Evolutionary conservation across 805 yeast species (phyloP).

Genomic region (Kurtzmaniella fragi): DNA sequence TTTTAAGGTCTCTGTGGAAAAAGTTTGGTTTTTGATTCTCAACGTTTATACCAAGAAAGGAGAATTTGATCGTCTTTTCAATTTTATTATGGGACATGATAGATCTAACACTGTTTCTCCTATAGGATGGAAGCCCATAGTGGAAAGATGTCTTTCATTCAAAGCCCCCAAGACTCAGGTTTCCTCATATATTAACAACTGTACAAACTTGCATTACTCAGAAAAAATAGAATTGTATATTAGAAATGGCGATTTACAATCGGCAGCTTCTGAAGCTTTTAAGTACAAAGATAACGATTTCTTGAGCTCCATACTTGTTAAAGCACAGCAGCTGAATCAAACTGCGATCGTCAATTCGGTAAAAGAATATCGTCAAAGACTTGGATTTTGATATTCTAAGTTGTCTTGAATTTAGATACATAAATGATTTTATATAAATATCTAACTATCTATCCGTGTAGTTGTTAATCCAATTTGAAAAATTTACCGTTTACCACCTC

Average conservation of each 20-base stretch:
- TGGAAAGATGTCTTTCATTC: slow-evolving; percentile 41
- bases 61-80: slow-evolving; percentile 31
- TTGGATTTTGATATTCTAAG: slow-evolving; percentile 21
- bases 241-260: slow-evolving; percentile 45
- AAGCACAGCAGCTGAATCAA: slow-evolving; percentile 10
- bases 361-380: slow-evolving; percentile 17
- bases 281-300: slow-evolving; percentile 37
- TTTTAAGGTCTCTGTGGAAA: slow-evolving; percentile 24
- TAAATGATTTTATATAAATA: not conserved
- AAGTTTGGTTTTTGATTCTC: slow-evolving; percentile 30
- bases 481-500: slow-evolving; percentile 15
- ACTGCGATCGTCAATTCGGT: slow-evolving; percentile 10
- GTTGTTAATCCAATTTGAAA: not conserved
- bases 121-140: slow-evolving; percentile 68
- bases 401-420: no score
- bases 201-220: slow-evolving; percentile 39
- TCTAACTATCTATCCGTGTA: not conserved
- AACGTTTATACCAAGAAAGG: slow-evolving; percentile 20
- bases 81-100: slow-evolving; percentile 20
- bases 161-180: slow-evolving; percentile 59
- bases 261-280: slow-evolving; percentile 48
- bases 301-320: slow-evolving; percentile 18
- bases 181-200: slow-evolving; percentile 51
- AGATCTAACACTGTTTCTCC: slow-evolving; percentile 46
- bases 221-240: slow-evolving; percentile 48